Evolutionary conservation across 805 yeast species (phyloP).

Genomic region (Jamesozyma spencerorum): DNA sequence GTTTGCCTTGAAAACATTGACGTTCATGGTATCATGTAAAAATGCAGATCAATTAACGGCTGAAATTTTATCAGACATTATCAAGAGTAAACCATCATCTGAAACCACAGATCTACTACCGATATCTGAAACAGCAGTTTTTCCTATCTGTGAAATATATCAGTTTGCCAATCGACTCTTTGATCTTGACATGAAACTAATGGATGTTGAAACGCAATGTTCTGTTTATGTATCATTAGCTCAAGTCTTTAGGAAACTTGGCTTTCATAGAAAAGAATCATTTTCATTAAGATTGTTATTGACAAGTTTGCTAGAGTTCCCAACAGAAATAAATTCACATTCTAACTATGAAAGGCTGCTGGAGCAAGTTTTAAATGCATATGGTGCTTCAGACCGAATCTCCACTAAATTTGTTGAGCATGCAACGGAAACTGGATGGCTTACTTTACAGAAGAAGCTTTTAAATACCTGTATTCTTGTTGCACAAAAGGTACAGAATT

Average conservation of each 20-base stretch:
- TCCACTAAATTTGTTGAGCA: conserved; percentile 26
- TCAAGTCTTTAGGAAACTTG: conserved; percentile 49
- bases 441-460: conserved; percentile 45
- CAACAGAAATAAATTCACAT: conserved; percentile 18
- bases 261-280: conserved; percentile 56
- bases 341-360: conserved; percentile 36
- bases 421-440: conserved; percentile 40
- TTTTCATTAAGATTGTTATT: conserved; percentile 61
- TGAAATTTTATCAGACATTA: conserved; percentile 36
- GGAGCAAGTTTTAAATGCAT: conserved; percentile 41
- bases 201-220: conserved; percentile 46
- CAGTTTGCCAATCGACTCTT: conserved; percentile 40
- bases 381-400: conserved; percentile 40
- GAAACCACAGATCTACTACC: not conserved
- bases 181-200: conserved; percentile 35
- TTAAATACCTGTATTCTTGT: conserved; percentile 44
- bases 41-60: conserved; percentile 41
- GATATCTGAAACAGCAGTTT: conserved; percentile 1
- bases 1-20: conserved; percentile 51
- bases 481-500: conserved; percentile 43
- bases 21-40: conserved; percentile 46
- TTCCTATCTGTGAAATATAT: conserved; percentile 36
- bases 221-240: conserved; percentile 60
- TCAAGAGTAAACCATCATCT: conserved; percentile 29
- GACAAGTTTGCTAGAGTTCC: conserved; percentile 38